phyloP scores from a whole-genome alignment of 495 filamentous ascomycete genomes.

The Astrothelium subdiscretum region DNA sequence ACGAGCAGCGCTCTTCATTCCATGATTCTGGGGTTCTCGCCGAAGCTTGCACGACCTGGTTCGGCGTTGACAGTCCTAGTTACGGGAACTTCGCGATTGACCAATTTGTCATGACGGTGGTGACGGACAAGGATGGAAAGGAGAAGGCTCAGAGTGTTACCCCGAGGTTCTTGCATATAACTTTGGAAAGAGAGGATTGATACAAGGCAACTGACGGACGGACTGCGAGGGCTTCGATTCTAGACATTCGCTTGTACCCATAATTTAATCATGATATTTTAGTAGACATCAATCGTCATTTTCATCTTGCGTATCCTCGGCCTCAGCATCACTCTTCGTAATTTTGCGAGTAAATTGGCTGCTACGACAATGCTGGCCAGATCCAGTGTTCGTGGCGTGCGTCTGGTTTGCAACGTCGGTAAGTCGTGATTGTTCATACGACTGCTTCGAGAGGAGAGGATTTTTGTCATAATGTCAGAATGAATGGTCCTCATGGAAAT shows the following conservation, averaged over 20 bases:
- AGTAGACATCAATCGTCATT: no score
- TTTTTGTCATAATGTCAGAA: no score
- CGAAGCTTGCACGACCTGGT: constrained; percentile 6
- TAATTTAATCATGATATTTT: not conserved
- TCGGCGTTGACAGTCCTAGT: not conserved
- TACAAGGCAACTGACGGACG: not conserved
- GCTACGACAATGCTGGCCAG: no score
- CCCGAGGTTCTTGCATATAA: not conserved
- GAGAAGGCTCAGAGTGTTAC: not conserved
- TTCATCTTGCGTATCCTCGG: no score
- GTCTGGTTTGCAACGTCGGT: no score
- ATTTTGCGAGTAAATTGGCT: no score
- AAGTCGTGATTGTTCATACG: no score
- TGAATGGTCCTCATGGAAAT: no score
- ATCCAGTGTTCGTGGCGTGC: no score
- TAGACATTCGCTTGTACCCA: not conserved
- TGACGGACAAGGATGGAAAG: not conserved
- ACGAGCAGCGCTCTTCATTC: not conserved
- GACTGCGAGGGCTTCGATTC: not conserved
- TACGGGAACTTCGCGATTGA: constrained; percentile 9
- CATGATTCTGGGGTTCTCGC: constrained; percentile 6
- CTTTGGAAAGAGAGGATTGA: not conserved
- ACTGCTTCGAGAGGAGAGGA: no score
- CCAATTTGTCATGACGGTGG: constrained; percentile 1
- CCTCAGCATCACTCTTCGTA: no score